A percentile compares a stretch with the other conserved stretches of the same genome.
Evolutionary conservation across 345 rosid genomes (phyloP).

Genomic region (Limnanthes douglasii): DNA sequence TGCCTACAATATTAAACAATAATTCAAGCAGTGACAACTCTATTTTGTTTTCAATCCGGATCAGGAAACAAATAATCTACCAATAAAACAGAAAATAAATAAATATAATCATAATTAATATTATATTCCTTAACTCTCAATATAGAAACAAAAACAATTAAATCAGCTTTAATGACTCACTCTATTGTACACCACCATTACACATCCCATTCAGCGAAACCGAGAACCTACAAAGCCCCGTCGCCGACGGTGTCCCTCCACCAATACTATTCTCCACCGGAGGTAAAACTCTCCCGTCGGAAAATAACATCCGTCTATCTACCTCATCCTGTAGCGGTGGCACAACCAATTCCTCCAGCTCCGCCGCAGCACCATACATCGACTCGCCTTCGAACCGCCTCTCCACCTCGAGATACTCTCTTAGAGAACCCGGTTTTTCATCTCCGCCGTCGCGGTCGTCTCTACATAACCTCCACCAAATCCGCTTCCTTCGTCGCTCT

Average conservation of each 20-base stretch:
- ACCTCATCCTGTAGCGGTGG: constrained; percentile 7
- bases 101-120: too few relatives aligned
- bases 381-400: constrained; percentile 43
- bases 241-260: constrained; percentile 24
- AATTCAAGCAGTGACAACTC: too few relatives aligned
- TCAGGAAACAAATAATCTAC: too few relatives aligned
- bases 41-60: too few relatives aligned
- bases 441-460: constrained; percentile 27
- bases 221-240: constrained; percentile 34
- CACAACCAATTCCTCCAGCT: constrained; percentile 23
- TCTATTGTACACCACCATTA: constrained; percentile 25
- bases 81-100: too few relatives aligned
- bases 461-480: constrained; percentile 56
- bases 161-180: too few relatives aligned
- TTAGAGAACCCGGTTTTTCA: constrained; percentile 45
- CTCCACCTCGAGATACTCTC: constrained; percentile 65
- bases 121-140: too few relatives aligned
- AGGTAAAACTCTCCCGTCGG: constrained; percentile 59
- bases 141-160: too few relatives aligned
- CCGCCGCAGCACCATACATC: constrained; percentile 29
- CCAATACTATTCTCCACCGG: constrained; percentile 19
- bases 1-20: too few relatives aligned
- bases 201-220: constrained; percentile 52
- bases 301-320: constrained; percentile 34
- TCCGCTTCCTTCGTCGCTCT: constrained; percentile 22